Evolutionary conservation across 495 filamentous ascomycete genomes (phyloP), one percentile per base, ranked within the genome.

Genomic region (Pyrenopolyporus hunteri): DNA sequence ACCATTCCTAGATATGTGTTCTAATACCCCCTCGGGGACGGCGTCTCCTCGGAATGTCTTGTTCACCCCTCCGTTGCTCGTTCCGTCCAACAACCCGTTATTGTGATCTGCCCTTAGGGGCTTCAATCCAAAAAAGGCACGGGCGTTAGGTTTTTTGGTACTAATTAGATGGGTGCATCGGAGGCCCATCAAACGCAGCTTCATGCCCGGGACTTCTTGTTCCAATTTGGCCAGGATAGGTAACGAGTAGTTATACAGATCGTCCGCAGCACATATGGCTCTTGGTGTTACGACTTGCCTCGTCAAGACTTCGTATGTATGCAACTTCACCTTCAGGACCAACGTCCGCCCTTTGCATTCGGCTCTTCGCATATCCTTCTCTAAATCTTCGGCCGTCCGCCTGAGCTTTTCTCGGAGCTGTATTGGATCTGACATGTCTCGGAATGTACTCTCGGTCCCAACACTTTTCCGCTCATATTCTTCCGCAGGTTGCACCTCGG

Each of bases 401-500:
- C 86, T 83, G 2, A 99, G 80, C 70, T 96, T 97, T 20, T 84
- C 85, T 8, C 90, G 79, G 11, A 98, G 78, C 54, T 87, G 85
- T 5, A 74, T 76, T 16, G 84, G 83, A 40, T 86, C 84, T 11
- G 80, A 79, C 61, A 97, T 85, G 20, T 97, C 95, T 39, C 85
- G 81, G 57, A 98, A 98, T 0, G 94, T 98, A 42, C 85, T 87
- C 74, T 99, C 94, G 0, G 93, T 97, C 25, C 94, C 93, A 3
- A 99, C 88, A 61, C 90, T 95, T 70, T 97, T 97, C 8, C 93
- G 84, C 64, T 97, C 92, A 59, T 94, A 90, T 40, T 90, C 91
- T 57, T 95, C 93, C 0, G 88, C 88, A 0, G 94, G 95, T 42
- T 92, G 87, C 5, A 99, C 82, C 11, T 83, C 86, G 0, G 95